Evolutionary conservation across 306 rosid species (phyloP).

Genomic region (Medicago ruthenica): DNA sequence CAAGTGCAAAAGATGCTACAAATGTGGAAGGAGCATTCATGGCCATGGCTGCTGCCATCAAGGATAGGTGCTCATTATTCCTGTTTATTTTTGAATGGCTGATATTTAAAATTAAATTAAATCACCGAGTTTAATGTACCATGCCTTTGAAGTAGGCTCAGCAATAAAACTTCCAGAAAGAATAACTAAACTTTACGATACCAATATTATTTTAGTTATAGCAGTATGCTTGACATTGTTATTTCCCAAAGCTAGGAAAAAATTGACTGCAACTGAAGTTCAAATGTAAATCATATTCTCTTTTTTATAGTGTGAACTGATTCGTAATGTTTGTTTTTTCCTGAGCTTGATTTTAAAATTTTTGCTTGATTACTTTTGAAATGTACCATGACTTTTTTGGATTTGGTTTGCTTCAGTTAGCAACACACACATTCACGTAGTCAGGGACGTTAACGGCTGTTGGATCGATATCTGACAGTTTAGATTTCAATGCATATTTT

Average conservation of each 20-base stretch:
- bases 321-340: neutral
- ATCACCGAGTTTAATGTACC: neutral
- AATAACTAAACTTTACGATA: neutral
- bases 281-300: neutral
- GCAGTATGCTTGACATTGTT: neutral
- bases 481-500: no score
- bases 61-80: slow-evolving; percentile 46
- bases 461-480: no score
- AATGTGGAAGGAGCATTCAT: slow-evolving; percentile 65
- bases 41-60: slow-evolving; percentile 67
- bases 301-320: neutral
- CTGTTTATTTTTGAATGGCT: slow-evolving; percentile 4
- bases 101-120: neutral
- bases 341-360: neutral
- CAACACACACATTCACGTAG: no score
- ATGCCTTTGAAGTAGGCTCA: slow-evolving; percentile 14
- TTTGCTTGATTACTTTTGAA: neutral
- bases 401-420: no score
- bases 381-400: neutral
- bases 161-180: neutral
- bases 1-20: slow-evolving; percentile 64
- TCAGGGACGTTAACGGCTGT: no score
- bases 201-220: slow-evolving; percentile 1
- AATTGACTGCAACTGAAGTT: neutral
- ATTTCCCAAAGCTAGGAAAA: neutral